A percentile compares a stretch with the other conserved stretches of the same genome.
phyloP scores from a whole-genome alignment of 2,329 filamentous ascomycete genomes.

The Fusarium domesticum region DNA sequence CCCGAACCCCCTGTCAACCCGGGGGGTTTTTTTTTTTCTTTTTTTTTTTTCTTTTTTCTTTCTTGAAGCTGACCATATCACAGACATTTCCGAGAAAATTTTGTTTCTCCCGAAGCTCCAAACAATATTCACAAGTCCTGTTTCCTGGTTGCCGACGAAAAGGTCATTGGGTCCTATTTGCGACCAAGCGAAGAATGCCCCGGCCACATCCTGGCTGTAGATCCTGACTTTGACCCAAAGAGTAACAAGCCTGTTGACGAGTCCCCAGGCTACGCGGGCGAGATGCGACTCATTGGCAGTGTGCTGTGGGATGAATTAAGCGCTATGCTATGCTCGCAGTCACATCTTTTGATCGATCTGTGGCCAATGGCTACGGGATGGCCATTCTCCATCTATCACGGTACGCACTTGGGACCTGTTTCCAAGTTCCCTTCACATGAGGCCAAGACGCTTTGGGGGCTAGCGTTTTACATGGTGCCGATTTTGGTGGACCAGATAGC shows the following conservation, averaged over 20 bases:
- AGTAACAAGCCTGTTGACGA: neutral
- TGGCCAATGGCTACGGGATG: neutral
- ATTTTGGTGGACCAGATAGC: neutral
- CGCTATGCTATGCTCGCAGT: neutral
- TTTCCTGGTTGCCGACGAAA: constrained; percentile 26
- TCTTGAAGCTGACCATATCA: neutral
- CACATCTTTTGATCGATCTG: neutral
- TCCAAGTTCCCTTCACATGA: neutral
- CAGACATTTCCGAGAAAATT: neutral
- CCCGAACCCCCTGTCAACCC: too few relatives aligned
- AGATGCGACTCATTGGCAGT: neutral
- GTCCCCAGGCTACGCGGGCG: neutral
- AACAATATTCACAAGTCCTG: neutral
- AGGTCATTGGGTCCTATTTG: constrained; percentile 26
- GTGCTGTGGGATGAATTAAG: neutral
- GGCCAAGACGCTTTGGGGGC: neutral
- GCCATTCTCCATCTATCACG: neutral
- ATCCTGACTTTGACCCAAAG: neutral
- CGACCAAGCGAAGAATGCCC: constrained; percentile 1
- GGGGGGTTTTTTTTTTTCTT: too few relatives aligned
- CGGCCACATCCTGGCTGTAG: constrained; percentile 21
- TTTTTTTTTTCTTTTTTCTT: too few relatives aligned
- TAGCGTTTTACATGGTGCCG: neutral
- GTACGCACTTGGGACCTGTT: neutral
- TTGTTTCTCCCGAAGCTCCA: neutral